phyloP scores from a whole-genome alignment of 2,329 filamentous ascomycete species.

The Lasiodiplodia gonubiensis region DNA sequence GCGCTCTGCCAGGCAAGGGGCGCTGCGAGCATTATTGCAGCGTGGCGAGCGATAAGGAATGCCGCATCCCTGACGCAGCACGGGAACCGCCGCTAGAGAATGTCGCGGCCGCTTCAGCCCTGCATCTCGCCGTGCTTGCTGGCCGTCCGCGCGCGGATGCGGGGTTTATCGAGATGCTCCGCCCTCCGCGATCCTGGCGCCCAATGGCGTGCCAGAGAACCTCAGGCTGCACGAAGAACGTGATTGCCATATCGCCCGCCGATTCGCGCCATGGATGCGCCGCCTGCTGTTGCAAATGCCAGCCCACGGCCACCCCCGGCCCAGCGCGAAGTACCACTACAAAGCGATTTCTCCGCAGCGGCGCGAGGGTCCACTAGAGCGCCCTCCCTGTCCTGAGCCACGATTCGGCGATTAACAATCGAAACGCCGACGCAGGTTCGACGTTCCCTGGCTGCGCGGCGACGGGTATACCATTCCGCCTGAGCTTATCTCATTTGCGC shows the following conservation, averaged over 20 bases:
- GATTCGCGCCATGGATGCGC: slow-evolving; percentile 18
- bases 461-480: slow-evolving; percentile 21
- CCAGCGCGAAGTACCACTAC: neutral
- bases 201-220: slow-evolving; percentile 19
- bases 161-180: slow-evolving; percentile 27
- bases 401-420: slow-evolving; percentile 21
- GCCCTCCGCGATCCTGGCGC: slow-evolving; percentile 15
- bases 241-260: slow-evolving; percentile 17
- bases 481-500: slow-evolving; percentile 20
- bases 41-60: slow-evolving; percentile 27
- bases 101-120: slow-evolving; percentile 4
- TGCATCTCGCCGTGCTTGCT: slow-evolving; percentile 1
- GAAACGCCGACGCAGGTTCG: slow-evolving; percentile 20
- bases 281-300: neutral
- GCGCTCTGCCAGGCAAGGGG: slow-evolving; percentile 11
- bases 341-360: neutral
- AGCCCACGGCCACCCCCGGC: slow-evolving; percentile 2
- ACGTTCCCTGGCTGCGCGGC: slow-evolving; percentile 15
- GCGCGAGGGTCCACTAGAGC: slow-evolving; percentile 1
- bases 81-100: neutral
- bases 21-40: slow-evolving; percentile 17
- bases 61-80: slow-evolving; percentile 22
- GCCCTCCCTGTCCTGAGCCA: neutral
- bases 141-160: slow-evolving; percentile 23
- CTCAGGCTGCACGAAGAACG: slow-evolving; percentile 18